Evolutionary conservation across 2,329 filamentous ascomycete species (phyloP).

Genomic region (Coniochaeta ligniaria): DNA sequence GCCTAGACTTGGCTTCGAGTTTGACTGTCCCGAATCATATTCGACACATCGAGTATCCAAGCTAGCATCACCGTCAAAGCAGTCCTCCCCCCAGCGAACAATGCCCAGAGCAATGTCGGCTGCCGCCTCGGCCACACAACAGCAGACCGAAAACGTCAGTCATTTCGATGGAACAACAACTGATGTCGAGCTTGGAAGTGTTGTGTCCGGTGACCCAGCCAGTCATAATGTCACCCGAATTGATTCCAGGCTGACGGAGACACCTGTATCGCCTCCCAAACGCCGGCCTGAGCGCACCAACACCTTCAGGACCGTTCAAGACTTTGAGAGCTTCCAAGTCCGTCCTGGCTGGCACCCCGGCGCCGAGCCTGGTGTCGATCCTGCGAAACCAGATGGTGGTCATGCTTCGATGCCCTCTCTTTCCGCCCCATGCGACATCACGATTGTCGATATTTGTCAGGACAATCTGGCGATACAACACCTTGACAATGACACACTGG

Average conservation of each 20-base stretch:
- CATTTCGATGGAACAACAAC: too few species aligned
- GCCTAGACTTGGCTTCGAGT: too few species aligned
- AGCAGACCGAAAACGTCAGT: too few species aligned
- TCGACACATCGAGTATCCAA: too few species aligned
- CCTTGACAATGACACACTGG: slow-evolving; percentile 65
- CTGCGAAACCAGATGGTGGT: slow-evolving; percentile 56
- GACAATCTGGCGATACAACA: slow-evolving; percentile 60
- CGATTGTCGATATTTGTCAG: slow-evolving; percentile 78
- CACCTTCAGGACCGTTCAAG: slow-evolving; percentile 26
- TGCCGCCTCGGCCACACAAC: neutral
- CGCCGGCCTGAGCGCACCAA: neutral
- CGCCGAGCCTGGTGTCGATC: slow-evolving; percentile 68
- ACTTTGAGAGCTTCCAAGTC: slow-evolving; percentile 25
- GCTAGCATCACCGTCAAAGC: too few species aligned
- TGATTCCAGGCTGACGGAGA: neutral
- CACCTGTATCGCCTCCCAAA: neutral
- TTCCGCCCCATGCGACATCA: slow-evolving; percentile 68
- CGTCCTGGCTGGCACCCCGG: slow-evolving; percentile 41
- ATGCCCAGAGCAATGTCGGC: neutral
- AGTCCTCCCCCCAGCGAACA: too few species aligned
- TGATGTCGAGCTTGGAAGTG: neutral
- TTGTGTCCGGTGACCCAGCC: neutral
- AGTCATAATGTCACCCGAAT: neutral
- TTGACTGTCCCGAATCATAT: too few species aligned
- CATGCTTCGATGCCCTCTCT: slow-evolving; percentile 51